Evolutionary conservation across 805 yeast genomes (phyloP), one percentile per base, ranked within the genome.

Genomic region (Blastobotrys chiropterorum): DNA sequence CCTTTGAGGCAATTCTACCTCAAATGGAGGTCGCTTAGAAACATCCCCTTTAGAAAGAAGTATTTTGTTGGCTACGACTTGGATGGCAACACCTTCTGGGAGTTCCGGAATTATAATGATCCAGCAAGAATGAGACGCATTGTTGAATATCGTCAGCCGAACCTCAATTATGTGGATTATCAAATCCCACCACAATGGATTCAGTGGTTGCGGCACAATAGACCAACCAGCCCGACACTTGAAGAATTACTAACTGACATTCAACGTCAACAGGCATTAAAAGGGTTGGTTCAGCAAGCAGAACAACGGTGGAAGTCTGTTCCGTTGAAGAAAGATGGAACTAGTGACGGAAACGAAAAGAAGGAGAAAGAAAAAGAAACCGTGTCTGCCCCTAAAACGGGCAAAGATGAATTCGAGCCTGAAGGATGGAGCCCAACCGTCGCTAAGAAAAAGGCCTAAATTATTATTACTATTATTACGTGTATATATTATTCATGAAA

Each of bases 71-170:
- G 78, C 47, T 86, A 85, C 62, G 95, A 87, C 62, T 72, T 88
- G n/a, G 81, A 80, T 40, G 95, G 94, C 2, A 87, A 87, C 65
- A 81, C 92, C 1, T 87, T 83, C 69, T 87, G 95, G 95, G 96
- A 87, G 64, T 82, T 84, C 66, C 73, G 75, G 48, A 70, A 78
- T 21, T 81, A 79, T 54, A 74, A 76, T 59, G 62, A 64, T 49
- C 72, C 80, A 58, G 70, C 67, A 21, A 66, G 82, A 53, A 72
- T 83, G 53, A 70, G 95, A 47, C 67, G 95, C 44, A 79, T 84
- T 50, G 75, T 83, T 50, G 81, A 83, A 52, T 86, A 88, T 11
- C 64, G 68, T 41, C 66, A 69, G 39, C 71, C 73, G 44, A 72
- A 73, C 51, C 63, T 72, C 3, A 78, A 76, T 61, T 73, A 78